Evolutionary conservation across 768 basidiomycete genomes (phyloP).

Genomic region (Calocybe indica): DNA sequence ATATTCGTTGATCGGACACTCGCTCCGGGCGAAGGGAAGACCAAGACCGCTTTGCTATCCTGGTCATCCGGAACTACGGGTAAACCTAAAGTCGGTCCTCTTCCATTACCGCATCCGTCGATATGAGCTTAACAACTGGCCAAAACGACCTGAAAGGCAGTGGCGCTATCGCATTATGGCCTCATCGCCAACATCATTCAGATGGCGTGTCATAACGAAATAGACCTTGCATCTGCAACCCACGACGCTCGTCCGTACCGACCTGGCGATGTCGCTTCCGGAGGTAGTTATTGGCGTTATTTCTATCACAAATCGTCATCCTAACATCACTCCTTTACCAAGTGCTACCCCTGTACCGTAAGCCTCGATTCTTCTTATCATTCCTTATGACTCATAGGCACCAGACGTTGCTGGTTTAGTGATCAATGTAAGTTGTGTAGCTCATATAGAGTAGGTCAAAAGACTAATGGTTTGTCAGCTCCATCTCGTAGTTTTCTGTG

Average conservation of each 20-base stretch:
- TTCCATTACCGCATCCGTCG: background rate
- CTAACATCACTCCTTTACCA: constrained; percentile 5
- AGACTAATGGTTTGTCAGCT: constrained; percentile 27
- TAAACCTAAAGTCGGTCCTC: constrained; percentile 43
- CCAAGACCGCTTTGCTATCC: constrained; percentile 52
- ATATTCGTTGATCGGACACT: constrained; percentile 39
- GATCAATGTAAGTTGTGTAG: constrained; percentile 35
- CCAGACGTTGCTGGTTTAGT: constrained; percentile 40
- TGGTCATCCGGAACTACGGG: constrained; percentile 72
- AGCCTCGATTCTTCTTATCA: constrained; percentile 29
- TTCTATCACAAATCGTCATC: constrained; percentile 2
- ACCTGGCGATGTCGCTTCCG: constrained; percentile 44
- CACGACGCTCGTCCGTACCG: constrained; percentile 27
- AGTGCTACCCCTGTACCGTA: constrained; percentile 38
- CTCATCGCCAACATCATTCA: constrained; percentile 53
- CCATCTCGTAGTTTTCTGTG: constrained; percentile 49
- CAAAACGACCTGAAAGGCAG: constrained; percentile 26
- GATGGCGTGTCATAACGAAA: constrained; percentile 35
- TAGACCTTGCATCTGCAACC: constrained; percentile 15
- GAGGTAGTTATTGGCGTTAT: constrained; percentile 17
- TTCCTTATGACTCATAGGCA: constrained; percentile 8
- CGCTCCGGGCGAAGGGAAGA: constrained; percentile 47
- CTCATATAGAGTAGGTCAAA: constrained; percentile 8
- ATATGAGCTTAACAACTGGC: background rate
- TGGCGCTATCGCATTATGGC: constrained; percentile 47